phyloP scores from a whole-genome alignment of 2,329 filamentous ascomycete genomes.

The Colletotrichum incanum region DNA sequence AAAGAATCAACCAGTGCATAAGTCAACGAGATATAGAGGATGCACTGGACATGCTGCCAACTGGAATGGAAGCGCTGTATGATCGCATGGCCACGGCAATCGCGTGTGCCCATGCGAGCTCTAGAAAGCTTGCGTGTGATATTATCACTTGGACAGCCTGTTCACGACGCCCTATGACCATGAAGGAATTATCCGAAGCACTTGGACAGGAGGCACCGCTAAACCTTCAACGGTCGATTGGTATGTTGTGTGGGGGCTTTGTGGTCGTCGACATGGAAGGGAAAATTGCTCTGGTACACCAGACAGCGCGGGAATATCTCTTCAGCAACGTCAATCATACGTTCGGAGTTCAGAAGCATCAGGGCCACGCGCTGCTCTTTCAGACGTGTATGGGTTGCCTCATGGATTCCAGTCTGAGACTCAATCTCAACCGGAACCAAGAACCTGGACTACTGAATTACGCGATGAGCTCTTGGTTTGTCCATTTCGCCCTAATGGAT shows the following conservation, averaged over 20 bases:
- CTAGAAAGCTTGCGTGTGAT: slow-evolving; percentile 47
- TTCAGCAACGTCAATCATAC: background rate
- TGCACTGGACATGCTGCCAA: slow-evolving; percentile 49
- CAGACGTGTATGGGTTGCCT: too few species aligned
- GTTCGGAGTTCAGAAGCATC: too few species aligned
- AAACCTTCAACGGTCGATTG: slow-evolving; percentile 49
- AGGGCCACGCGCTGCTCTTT: too few species aligned
- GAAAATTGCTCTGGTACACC: slow-evolving; percentile 52
- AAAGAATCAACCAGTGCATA: slow-evolving; percentile 49
- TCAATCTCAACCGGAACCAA: too few species aligned
- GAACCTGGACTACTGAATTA: too few species aligned
- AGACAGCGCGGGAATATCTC: slow-evolving; percentile 55
- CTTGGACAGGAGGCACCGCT: slow-evolving; percentile 45
- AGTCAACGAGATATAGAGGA: slow-evolving; percentile 46
- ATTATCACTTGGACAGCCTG: too few species aligned
- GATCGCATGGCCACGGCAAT: slow-evolving; percentile 49
- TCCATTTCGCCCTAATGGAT: too few species aligned
- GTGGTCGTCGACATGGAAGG: slow-evolving; percentile 49
- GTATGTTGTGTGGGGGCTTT: slow-evolving; percentile 51
- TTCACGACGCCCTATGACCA: slow-evolving; percentile 45
- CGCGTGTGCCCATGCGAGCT: slow-evolving; percentile 42
- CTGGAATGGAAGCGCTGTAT: slow-evolving; percentile 53
- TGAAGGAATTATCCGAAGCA: slow-evolving; percentile 47
- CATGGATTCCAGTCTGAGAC: too few species aligned
- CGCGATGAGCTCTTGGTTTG: too few species aligned